phyloP scores from a whole-genome alignment of 495 filamentous ascomycete species.

The Xylaria flabelliformis region DNA sequence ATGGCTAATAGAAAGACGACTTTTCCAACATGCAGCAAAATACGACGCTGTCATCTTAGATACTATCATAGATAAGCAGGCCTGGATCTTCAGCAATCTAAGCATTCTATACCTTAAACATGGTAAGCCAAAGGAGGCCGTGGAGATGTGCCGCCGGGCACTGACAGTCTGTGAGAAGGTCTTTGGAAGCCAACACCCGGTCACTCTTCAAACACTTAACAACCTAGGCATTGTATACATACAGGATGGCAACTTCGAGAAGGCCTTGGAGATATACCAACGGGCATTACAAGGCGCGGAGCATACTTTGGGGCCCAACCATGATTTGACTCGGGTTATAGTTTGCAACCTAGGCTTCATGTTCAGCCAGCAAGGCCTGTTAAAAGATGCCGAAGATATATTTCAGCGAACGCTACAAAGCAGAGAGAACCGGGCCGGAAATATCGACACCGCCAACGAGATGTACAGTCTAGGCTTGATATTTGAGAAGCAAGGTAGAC shows the following conservation, averaged over 20 bases:
- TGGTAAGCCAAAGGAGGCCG: not conserved
- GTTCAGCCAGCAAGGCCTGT: conserved; percentile 36
- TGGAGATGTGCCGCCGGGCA: not conserved
- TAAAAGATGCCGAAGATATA: conserved; percentile 42
- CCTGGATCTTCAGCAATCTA: not conserved
- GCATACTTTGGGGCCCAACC: not conserved
- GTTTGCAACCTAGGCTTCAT: conserved; percentile 10
- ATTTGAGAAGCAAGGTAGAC: not conserved
- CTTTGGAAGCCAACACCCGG: not conserved
- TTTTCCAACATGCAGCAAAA: conserved; percentile 3
- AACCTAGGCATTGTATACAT: not conserved
- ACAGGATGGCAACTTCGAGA: not conserved
- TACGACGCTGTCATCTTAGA: not conserved
- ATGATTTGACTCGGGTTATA: not conserved
- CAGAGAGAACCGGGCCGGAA: conserved; percentile 34
- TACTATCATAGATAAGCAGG: not conserved
- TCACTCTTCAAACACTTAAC: not conserved
- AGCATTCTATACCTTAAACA: not conserved
- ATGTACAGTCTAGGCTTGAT: not conserved
- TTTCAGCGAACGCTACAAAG: conserved; percentile 45
- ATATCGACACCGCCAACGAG: too few relatives aligned
- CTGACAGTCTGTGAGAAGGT: not conserved
- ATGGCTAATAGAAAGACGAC: not conserved
- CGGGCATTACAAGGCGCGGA: not conserved
- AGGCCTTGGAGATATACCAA: not conserved